A percentile compares a stretch with the other conserved stretches of the same genome.
Conservation (phyloP, 495 filamentous ascomycete species). For the Penicillium maclennaniae region DNA sequence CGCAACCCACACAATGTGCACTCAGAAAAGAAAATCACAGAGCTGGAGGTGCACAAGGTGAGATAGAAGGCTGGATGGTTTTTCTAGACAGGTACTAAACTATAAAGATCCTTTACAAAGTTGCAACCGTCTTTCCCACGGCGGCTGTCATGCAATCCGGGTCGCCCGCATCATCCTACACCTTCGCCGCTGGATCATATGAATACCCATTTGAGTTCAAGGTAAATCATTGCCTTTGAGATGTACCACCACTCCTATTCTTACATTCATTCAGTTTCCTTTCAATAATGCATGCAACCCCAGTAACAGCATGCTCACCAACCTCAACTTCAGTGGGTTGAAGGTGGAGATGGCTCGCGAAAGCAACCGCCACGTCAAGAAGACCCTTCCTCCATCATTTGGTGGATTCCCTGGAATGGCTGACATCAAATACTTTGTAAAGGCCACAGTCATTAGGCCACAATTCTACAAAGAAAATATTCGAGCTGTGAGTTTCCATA, state of each 20-base stretch:
- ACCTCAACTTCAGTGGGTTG: constrained; percentile 52
- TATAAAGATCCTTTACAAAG: constrained; percentile 61
- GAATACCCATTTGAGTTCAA: constrained; percentile 92
- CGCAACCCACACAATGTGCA: constrained; percentile 58
- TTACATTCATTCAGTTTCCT: constrained; percentile 52
- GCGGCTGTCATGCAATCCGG: constrained; percentile 47
- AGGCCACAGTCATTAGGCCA: constrained; percentile 80
- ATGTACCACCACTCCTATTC: not conserved
- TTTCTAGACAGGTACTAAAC: constrained; percentile 8
- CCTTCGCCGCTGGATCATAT: constrained; percentile 71
- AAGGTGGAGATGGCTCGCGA: constrained; percentile 56
- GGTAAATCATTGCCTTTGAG: constrained; percentile 29
- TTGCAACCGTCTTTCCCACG: constrained; percentile 60
- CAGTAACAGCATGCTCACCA: constrained; percentile 54
- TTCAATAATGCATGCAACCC: constrained; percentile 84
- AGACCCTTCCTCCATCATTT: constrained; percentile 83
- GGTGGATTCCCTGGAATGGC: constrained; percentile 77
- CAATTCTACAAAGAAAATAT: constrained; percentile 85
- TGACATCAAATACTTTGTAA: constrained; percentile 89
- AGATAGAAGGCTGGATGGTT: constrained; percentile 7
- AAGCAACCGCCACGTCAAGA: constrained; percentile 66
- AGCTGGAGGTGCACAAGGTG: constrained; percentile 78
- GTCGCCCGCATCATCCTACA: constrained; percentile 47
- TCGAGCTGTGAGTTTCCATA: constrained; percentile 47
- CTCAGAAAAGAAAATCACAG: constrained; percentile 54